Conservation (phyloP, 2,329 filamentous ascomycete species). For the Phialophora tarda region DNA sequence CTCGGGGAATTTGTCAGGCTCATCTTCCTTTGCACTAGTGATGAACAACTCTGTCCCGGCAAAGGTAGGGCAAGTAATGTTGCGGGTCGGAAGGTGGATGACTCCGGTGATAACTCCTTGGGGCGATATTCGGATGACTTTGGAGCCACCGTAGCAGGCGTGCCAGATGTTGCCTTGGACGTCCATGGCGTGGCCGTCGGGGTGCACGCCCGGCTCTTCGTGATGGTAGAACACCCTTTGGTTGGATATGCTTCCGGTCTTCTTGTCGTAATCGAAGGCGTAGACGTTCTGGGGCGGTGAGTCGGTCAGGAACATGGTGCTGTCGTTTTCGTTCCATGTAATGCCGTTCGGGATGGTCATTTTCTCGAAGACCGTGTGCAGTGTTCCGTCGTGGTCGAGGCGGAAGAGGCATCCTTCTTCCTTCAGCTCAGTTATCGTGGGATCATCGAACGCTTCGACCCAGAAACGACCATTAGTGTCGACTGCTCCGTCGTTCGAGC, state of each 20-base stretch:
- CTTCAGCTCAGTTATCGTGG: constrained; percentile 61
- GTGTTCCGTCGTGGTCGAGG: constrained; percentile 65
- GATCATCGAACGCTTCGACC: constrained; percentile 86
- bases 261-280: constrained; percentile 73
- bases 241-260: constrained; percentile 69
- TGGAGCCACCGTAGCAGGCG: constrained; percentile 78
- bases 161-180: constrained; percentile 86
- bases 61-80: constrained; percentile 82
- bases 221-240: constrained; percentile 75
- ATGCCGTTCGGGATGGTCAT: constrained; percentile 85
- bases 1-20: constrained; percentile 65
- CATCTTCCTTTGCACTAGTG: constrained; percentile 75
- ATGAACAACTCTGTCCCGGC: constrained; percentile 76
- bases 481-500: constrained; percentile 80
- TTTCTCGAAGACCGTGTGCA: constrained; percentile 64
- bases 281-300: constrained; percentile 73
- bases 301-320: constrained; percentile 83
- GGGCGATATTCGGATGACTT: constrained; percentile 75
- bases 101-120: constrained; percentile 74
- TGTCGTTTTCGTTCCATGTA: constrained; percentile 75
- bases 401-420: constrained; percentile 72
- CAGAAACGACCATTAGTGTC: constrained; percentile 83
- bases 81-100: constrained; percentile 75
- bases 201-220: constrained; percentile 64
- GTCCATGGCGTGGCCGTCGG: constrained; percentile 86